A percentile compares a stretch with the other conserved stretches of the same genome.
Evolutionary conservation across 192 early-diverging fungal species (phyloP).

Genomic region (Haplosporangium gracile): DNA sequence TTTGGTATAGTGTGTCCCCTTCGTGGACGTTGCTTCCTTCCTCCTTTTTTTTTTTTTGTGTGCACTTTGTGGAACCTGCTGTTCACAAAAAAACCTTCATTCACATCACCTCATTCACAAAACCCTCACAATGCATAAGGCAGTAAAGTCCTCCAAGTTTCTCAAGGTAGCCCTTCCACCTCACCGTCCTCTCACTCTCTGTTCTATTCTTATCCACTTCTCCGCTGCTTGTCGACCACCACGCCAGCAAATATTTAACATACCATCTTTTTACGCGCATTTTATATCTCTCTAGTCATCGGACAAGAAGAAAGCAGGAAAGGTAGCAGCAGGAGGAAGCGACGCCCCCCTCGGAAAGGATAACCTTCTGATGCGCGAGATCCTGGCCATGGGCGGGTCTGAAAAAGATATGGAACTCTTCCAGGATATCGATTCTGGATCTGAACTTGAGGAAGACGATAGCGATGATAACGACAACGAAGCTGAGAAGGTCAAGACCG

Average conservation of each 20-base stretch:
- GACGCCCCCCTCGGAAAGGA: neutral
- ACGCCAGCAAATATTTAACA: neutral
- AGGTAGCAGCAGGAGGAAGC: neutral
- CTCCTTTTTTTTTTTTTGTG: too few relatives aligned
- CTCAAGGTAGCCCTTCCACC: too few relatives aligned
- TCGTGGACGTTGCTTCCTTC: too few relatives aligned
- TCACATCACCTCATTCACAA: too few relatives aligned
- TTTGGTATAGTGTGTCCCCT: too few relatives aligned
- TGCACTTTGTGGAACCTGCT: too few relatives aligned
- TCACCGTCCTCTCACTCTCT: too few relatives aligned
- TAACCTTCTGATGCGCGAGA: constrained; percentile 40
- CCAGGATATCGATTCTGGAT: constrained; percentile 42
- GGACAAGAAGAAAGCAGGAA: neutral
- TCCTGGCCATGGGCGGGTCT: constrained; percentile 53
- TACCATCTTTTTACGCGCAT: neutral
- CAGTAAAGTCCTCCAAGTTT: too few relatives aligned
- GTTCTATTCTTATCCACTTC: too few relatives aligned
- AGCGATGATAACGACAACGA: neutral
- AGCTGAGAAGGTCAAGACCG: constrained; percentile 11
- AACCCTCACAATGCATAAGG: too few relatives aligned
- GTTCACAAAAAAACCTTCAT: too few relatives aligned
- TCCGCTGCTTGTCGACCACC: too few relatives aligned
- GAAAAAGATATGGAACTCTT: constrained; percentile 40
- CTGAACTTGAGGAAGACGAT: constrained; percentile 29
- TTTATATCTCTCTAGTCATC: neutral